Conservation (phyloP, 2,329 filamentous ascomycete genomes). For the Colletotrichum sp. region DNA sequence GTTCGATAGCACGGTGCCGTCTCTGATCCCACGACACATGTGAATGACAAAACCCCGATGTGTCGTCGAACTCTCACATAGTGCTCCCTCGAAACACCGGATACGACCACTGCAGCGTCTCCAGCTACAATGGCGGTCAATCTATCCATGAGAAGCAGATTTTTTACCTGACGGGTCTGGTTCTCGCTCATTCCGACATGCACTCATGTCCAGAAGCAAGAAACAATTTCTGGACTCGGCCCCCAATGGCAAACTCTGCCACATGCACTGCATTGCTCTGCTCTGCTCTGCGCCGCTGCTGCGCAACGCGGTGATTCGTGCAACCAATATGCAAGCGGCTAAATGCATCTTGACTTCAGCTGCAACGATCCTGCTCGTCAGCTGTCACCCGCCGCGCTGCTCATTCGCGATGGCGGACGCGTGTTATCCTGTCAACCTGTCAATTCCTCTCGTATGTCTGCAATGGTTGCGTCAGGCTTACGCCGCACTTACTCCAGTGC, state of each 20-base stretch:
- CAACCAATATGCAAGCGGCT: background rate
- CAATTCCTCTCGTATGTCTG: background rate
- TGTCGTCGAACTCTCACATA: background rate
- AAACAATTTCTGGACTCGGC: background rate
- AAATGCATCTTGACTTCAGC: background rate
- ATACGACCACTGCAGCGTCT: background rate
- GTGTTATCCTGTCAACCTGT: background rate
- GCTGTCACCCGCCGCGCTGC: background rate
- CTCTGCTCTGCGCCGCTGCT: background rate
- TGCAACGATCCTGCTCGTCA: background rate
- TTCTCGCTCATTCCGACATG: background rate
- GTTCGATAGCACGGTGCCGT: constrained; percentile 6
- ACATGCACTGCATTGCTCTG: background rate
- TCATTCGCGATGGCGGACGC: background rate
- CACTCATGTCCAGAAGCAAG: background rate
- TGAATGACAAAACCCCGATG: constrained; percentile 15
- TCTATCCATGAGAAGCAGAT: background rate
- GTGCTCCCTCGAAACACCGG: background rate
- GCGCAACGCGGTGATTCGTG: background rate
- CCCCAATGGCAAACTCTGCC: background rate
- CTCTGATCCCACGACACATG: constrained; percentile 15
- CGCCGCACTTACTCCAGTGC: background rate
- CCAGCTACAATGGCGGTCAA: background rate
- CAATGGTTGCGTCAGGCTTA: background rate
- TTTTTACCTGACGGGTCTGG: background rate